Evolutionary conservation across 2,329 filamentous ascomycete species (phyloP).

Genomic region (Zopfia rhizophila): DNA sequence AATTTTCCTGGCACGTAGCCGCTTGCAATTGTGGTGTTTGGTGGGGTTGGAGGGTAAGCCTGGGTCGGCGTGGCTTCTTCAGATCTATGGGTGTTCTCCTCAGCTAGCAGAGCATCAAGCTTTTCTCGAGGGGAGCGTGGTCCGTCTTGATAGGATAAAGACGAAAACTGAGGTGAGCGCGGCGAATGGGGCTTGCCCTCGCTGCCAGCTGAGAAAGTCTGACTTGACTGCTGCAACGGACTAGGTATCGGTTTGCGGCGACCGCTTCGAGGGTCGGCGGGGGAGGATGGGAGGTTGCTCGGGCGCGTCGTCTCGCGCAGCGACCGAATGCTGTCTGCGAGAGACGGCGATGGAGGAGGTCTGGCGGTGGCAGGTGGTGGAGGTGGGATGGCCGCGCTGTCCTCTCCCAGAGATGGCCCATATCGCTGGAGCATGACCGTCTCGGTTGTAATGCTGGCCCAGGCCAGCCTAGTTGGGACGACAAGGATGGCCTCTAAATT

Average conservation of each 20-base stretch:
- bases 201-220: constrained; percentile 21
- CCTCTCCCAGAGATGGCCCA: constrained; percentile 19
- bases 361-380: constrained; percentile 16
- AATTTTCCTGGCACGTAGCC: constrained; percentile 32
- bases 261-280: constrained; percentile 28
- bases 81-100: constrained; percentile 34
- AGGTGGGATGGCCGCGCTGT: constrained; percentile 13
- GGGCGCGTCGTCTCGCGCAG: constrained; percentile 44
- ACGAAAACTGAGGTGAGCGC: constrained; percentile 18
- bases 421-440: constrained; percentile 42
- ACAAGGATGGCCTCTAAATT: constrained; percentile 23
- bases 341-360: constrained; percentile 29
- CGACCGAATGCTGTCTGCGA: constrained; percentile 42
- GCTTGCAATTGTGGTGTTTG: constrained; percentile 19
- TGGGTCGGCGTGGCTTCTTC: constrained; percentile 18
- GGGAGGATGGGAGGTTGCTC: constrained; percentile 25
- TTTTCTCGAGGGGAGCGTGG: constrained; percentile 52
- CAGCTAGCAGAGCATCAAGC: constrained; percentile 51
- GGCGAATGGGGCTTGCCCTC: constrained; percentile 24
- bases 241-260: constrained; percentile 39
- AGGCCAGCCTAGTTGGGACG: constrained; percentile 40
- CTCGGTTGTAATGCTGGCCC: constrained; percentile 40
- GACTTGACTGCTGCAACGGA: constrained; percentile 34
- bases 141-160: constrained; percentile 37
- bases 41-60: constrained; percentile 21